Conservation (phyloP, 2,329 filamentous ascomycete genomes). For the Raffaelea deltoideospora region DNA sequence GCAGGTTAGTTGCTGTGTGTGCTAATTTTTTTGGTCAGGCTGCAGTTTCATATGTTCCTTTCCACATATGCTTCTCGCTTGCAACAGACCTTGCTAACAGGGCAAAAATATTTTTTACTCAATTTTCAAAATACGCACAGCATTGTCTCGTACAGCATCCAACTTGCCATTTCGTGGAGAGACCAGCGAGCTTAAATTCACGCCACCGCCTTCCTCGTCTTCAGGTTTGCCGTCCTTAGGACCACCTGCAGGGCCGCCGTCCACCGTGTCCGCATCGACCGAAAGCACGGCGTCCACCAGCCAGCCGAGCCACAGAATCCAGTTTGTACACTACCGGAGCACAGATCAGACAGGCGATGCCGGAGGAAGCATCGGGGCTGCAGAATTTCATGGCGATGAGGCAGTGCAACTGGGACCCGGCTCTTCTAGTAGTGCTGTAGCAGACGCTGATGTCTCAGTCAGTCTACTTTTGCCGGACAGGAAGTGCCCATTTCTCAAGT, state of each 20-base stretch:
- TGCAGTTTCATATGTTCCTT: no score
- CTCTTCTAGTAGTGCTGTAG: no score
- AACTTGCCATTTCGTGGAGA: no score
- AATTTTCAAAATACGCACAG: no score
- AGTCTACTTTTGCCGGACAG: constrained; percentile 2
- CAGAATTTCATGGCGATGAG: neutral
- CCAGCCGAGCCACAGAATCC: neutral
- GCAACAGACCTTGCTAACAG: no score
- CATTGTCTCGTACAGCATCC: no score
- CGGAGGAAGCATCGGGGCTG: neutral
- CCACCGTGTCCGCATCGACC: neutral
- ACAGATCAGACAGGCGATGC: neutral
- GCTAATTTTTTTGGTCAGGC: no score
- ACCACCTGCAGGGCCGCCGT: neutral
- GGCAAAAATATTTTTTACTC: no score
- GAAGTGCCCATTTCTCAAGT: constrained; percentile 1
- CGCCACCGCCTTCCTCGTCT: neutral
- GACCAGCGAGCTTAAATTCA: neutral
- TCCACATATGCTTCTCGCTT: no score
- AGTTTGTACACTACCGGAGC: constrained; percentile 2
- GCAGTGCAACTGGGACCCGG: neutral
- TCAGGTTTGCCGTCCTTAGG: neutral
- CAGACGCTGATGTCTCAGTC: neutral
- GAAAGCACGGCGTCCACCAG: neutral
- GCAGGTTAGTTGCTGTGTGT: no score